phyloP scores from a whole-genome alignment of 352 stramenopile genomes.

The Lagenidium giganteum region DNA sequence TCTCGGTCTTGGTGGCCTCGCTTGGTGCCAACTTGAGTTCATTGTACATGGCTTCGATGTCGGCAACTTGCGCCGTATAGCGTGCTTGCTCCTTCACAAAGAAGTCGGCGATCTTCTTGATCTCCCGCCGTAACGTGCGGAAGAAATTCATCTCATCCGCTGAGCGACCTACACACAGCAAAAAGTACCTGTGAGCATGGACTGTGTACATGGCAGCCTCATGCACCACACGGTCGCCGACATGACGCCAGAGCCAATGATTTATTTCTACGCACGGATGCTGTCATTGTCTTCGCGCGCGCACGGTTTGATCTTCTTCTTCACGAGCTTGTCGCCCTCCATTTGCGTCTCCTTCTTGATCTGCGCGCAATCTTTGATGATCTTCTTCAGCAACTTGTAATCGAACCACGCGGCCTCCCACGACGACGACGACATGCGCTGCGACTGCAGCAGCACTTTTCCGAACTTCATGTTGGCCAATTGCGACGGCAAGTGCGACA shows the following conservation, averaged over 20 bases:
- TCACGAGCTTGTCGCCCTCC: slow-evolving; percentile 61
- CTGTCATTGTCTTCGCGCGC: slow-evolving; percentile 84
- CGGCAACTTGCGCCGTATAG: slow-evolving; percentile 55
- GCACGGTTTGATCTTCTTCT: slow-evolving; percentile 74
- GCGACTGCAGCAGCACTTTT: slow-evolving; percentile 84
- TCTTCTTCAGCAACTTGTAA: slow-evolving; percentile 88
- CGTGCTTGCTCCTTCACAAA: slow-evolving; percentile 79
- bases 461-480: slow-evolving; percentile 75
- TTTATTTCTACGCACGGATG: slow-evolving; percentile 53
- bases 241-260: background rate
- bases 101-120: slow-evolving; percentile 84
- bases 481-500: too few relatives aligned
- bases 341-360: slow-evolving; percentile 85
- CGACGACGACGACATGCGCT: slow-evolving; percentile 68
- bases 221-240: too few relatives aligned
- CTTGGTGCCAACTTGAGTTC: slow-evolving; percentile 55
- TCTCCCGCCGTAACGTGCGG: slow-evolving; percentile 74
- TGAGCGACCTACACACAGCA: slow-evolving; percentile 47
- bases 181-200: too few relatives aligned
- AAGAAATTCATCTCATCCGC: slow-evolving; percentile 88
- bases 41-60: slow-evolving; percentile 64
- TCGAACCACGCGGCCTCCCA: slow-evolving; percentile 82
- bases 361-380: slow-evolving; percentile 88
- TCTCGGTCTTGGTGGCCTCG: slow-evolving; percentile 53
- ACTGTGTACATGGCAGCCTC: background rate